Evolutionary conservation across 73 alveolate genomes (phyloP).

Genomic region (Paraurostyla sp.): DNA sequence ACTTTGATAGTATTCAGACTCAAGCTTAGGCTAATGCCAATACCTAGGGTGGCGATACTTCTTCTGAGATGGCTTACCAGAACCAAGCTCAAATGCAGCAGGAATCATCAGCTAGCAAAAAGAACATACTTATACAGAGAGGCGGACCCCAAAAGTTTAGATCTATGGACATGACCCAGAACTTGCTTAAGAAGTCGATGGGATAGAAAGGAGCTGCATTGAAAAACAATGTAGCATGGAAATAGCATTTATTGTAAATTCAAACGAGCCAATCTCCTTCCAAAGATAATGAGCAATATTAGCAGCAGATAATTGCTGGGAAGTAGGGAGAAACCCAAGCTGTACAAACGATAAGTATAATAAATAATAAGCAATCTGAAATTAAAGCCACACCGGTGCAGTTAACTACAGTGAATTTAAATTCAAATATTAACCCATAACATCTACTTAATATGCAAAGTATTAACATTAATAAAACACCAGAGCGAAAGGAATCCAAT

Average conservation of each 20-base stretch:
- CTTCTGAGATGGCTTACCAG: neutral
- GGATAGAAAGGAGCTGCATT: conserved; percentile 1
- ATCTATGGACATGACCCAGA: conserved; percentile 56
- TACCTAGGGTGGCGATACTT: neutral
- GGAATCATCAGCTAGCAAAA: neutral
- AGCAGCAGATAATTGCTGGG: neutral
- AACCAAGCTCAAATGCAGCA: neutral
- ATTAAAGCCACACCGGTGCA: neutral
- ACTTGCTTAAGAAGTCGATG: conserved; percentile 40
- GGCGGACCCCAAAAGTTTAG: conserved; percentile 3
- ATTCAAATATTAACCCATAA: neutral
- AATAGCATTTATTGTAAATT: conserved; percentile 28
- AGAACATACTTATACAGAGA: neutral
- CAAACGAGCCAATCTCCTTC: conserved; percentile 32
- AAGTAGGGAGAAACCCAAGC: neutral
- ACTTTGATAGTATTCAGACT: neutral
- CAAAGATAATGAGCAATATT: neutral
- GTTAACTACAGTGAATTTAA: neutral
- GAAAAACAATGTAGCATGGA: conserved; percentile 33
- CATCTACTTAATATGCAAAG: neutral
- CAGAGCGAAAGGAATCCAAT: conserved; percentile 43
- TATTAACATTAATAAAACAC: neutral
- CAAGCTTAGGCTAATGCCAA: neutral
- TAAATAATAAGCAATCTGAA: neutral
- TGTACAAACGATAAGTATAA: neutral